A percentile compares a stretch with the other conserved stretches of the same genome.
Evolutionary conservation across 2,329 filamentous ascomycete genomes (phyloP).

Genomic region (Fusarium phyllophilum): DNA sequence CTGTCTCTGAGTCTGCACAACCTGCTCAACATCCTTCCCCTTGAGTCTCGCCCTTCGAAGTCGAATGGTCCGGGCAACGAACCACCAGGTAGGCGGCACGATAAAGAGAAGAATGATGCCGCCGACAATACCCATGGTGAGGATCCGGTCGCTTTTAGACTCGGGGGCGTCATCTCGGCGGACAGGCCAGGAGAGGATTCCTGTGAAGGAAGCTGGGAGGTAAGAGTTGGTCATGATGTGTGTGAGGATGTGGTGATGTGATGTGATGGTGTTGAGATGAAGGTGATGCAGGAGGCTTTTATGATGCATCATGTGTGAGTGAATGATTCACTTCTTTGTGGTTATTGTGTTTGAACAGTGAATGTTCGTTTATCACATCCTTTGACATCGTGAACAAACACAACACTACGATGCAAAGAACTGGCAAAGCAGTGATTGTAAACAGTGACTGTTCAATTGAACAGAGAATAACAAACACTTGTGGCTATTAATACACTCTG

Average conservation of each 20-base stretch:
- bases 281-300: neutral
- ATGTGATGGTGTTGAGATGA: neutral
- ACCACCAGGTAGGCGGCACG: slow-evolving; percentile 9
- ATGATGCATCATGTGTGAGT: neutral
- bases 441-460: neutral
- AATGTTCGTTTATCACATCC: neutral
- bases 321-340: neutral
- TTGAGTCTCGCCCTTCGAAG: neutral
- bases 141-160: neutral
- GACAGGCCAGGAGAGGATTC: slow-evolving; percentile 5
- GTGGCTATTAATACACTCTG: neutral
- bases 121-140: slow-evolving; percentile 4
- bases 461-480: neutral
- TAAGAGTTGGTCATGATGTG: slow-evolving; percentile 9
- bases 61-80: neutral
- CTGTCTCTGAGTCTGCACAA: neutral
- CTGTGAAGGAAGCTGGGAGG: neutral
- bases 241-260: neutral
- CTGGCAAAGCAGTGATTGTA: neutral
- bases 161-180: neutral
- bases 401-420: neutral
- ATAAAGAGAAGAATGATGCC: slow-evolving; percentile 13
- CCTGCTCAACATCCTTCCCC: neutral
- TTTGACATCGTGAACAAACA: neutral
- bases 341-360: neutral